These are phyloP conservation scores for Malus hybrid DNA, from an alignment of 331 rosid genomes.

Conservation along the genomic window DNA sequence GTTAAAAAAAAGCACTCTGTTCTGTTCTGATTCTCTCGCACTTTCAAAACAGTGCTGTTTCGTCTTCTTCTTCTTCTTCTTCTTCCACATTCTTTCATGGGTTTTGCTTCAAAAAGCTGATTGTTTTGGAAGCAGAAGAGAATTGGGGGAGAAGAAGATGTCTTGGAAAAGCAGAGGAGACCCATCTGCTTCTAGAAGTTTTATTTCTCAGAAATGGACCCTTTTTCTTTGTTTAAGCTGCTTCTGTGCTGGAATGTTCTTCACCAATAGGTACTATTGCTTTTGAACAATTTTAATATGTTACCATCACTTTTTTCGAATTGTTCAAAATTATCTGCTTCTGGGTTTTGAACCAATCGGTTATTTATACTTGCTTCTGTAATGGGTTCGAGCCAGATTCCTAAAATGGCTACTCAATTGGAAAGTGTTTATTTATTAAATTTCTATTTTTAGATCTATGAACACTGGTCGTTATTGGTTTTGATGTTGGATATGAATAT, in stretches of 20 bases:
- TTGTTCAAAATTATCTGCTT: not conserved
- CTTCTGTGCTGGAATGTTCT: slow-evolving; percentile 90
- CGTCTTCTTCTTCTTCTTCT: not conserved
- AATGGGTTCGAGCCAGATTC: not conserved
- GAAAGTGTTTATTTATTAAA: not conserved
- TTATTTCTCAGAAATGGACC: slow-evolving; percentile 72
- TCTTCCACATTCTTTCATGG: slow-evolving; percentile 23
- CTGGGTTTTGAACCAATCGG: slow-evolving; percentile 1
- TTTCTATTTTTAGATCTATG: slow-evolving; percentile 23
- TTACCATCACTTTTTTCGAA: not conserved
- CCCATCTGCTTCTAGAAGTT: slow-evolving; percentile 43
- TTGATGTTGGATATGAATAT: not conserved
- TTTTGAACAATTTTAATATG: not conserved
- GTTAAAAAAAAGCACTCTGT: not conserved
- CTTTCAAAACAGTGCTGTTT: not conserved
- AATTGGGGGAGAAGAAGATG: slow-evolving; percentile 31
- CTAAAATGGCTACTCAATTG: not conserved
- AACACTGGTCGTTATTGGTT: not conserved
- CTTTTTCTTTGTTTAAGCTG: slow-evolving; percentile 72
- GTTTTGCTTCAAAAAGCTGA: slow-evolving; percentile 12
- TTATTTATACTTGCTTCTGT: slow-evolving; percentile 2
- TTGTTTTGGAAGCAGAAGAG: slow-evolving; percentile 5
- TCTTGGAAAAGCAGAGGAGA: slow-evolving; percentile 83
- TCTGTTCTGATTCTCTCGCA: slow-evolving; percentile 7
- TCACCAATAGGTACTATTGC: slow-evolving; percentile 60